Evolutionary conservation across 1,139 yeast genomes (phyloP), one percentile per base, ranked within the genome.

Genomic region (Protomyces pachydermus): DNA sequence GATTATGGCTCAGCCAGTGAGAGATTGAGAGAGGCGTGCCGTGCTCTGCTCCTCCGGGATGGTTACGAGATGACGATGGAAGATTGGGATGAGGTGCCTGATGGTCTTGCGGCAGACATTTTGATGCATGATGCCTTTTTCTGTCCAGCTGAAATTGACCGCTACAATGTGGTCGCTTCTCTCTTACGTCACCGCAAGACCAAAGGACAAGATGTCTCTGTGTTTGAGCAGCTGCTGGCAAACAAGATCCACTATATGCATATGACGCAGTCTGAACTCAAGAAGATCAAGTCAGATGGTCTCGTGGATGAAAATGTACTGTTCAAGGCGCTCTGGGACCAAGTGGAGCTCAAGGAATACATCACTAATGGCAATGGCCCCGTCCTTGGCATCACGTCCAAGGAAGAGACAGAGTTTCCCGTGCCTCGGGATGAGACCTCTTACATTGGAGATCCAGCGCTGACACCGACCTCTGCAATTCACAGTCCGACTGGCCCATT

Each of bases 81-180:
- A n/a, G 69, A 70, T 5, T 81, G 84, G 84, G 79, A 76, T 63
- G 77, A 74, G 0, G 74, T 82, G n/a, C 83, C 84, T 0, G 71
- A 71, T 0, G 69, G 74, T 1, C 72, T 81, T 10, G 75, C 80
- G 20, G 76, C 79, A 0, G 79, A 78, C 32, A 79, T 81, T 3
- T 74, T 81, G 4, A 78, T 80, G 0, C 74, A 78, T 20, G 84
- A 82, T 67, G 80, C 79, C 16, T 82, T 82, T 67, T 82, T 78
- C 70, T 81, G 81, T 3, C 81, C 82, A 0, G 76, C 77, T 1
- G 85, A 82, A 70, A 80, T 82, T 82, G 83, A 80, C 56, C 72
- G 85, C 60, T 80, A 82, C 54, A 68, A 78, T 20, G 81, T 81
- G 67, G 74, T 79, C 4, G 75, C 79, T 32, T 62, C 74, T 61